Base-by-base conservation (phyloP, 2,329 filamentous ascomycete species). In the Penicillium sp. region DNA sequence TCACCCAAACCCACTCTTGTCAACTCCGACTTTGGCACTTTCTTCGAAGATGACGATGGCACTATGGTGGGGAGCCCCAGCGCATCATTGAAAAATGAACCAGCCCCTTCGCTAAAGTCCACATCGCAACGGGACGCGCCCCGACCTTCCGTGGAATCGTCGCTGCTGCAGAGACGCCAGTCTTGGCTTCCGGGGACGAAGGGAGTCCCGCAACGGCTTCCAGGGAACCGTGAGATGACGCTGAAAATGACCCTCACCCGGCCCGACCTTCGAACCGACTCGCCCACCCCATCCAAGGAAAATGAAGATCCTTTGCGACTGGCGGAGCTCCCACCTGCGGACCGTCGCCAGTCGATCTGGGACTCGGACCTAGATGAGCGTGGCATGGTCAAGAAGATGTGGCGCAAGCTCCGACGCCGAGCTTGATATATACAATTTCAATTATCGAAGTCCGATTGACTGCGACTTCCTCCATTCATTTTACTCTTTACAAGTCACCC, bases 171-270 rank as follows among this genome's bases (percentile, higher is more conserved):
- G 38, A 41, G 49, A 35, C 56, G 55, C 22, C 54, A 63, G 34
- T 53, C 59, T 2, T 50, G 51, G 25, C 31, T 51, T 46, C 63
- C 54, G 7, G 42, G 51, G 29, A 49, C 65, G 8, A 70, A 75
- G 41, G 54, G 64, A 25, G 73, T 79, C 59, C 70, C 74, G 10
- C 79, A 81, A 40, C 76, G 75, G 4, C 72, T 80, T 2, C 73
- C 78, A 0, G 77, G 79, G 29, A 86, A 82, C 47, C 81, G 91
- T 29, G 91, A 97, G 69, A 96, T 96, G 91, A 97, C 93, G 2
- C 73, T 97, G 41, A 88, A 91, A 41, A 95, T 97, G 90, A 97
- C 92, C 0, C 79, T 97, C 46, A 97, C 93, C 3, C 79, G 91
- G 39, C 88, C 90, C 0, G 92, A 97, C 65, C 78, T 97, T 40